Conservation (phyloP, 1,139 yeast genomes). For the Arxiozyma slooffiae region DNA sequence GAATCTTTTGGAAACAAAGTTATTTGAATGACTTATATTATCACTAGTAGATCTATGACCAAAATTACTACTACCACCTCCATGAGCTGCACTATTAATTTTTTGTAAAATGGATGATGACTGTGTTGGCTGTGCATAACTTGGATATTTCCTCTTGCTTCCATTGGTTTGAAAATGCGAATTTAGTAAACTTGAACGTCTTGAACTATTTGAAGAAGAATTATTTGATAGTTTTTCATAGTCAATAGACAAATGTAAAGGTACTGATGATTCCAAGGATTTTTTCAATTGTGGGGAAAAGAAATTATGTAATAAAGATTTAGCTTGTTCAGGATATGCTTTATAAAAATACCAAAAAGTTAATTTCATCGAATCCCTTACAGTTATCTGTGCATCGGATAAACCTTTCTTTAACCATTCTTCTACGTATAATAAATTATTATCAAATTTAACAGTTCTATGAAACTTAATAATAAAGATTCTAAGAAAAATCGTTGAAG, state of each 20-base stretch:
- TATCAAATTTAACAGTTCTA: constrained; percentile 30
- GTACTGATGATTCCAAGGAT: constrained; percentile 49
- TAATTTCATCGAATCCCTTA: constrained; percentile 63
- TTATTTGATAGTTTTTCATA: constrained; percentile 11
- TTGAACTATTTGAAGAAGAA: constrained; percentile 11
- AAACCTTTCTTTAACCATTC: constrained; percentile 52
- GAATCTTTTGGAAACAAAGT: constrained; percentile 3
- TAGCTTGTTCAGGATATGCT: constrained; percentile 38
- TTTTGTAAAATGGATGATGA: constrained; percentile 14
- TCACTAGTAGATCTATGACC: constrained; percentile 16
- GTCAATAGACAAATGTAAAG: constrained; percentile 29
- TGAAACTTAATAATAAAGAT: constrained; percentile 45
- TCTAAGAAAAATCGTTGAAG: constrained; percentile 63
- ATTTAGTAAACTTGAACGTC: constrained; percentile 13
- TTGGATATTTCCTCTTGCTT: constrained; percentile 20
- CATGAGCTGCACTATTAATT: constrained; percentile 7
- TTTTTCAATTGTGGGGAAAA: constrained; percentile 37
- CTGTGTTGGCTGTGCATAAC: constrained; percentile 30
- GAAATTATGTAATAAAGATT: constrained; percentile 34
- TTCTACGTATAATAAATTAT: constrained; percentile 39
- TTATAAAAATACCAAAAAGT: constrained; percentile 63
- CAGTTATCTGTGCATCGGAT: constrained; percentile 71
- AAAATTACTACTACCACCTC: constrained; percentile 6
- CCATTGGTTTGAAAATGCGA: constrained; percentile 5
- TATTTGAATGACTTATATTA: constrained; percentile 4